Evolutionary conservation across 176 grass and related monocot genomes (phyloP), one percentile per base, ranked within the genome.

Genomic region (Melocanna baccifera): DNA sequence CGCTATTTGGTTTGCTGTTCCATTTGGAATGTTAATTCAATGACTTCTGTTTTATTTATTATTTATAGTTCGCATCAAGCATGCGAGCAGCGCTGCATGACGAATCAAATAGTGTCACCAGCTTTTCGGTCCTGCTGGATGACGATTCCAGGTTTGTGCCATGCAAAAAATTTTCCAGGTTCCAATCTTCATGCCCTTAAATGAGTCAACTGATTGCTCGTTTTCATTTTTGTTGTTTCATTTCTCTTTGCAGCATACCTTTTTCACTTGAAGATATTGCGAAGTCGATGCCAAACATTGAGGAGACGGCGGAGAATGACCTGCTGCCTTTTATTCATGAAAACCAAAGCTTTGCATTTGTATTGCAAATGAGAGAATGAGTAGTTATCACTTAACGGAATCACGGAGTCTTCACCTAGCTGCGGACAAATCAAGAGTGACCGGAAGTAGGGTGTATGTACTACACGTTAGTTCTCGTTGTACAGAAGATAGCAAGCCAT

Each of bases 91-190:
- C 76, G 84, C 22, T 94, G 89, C 85, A 75, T 22, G 89, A 94
- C 73, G 92, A 94, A 79, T 91, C 92, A 62, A 94, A 87, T 64
- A 94, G 65, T 75, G 84, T 74, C 67, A 42, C 84, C 41, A 75
- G 74, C 41, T 90, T 90, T 84, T 90, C 80, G 3, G 80, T 90
- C 50, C 47, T 97, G 39, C 78, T 97, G 86, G 88, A 85, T 48
- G 95, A 94, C 80, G 95, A 90, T 89, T 97, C 87, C 74, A 97
- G 95, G 95, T 97, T 30, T 69, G 72, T 63, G 59, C 34, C 57
- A 72, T 45, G 82, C 69, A 41, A 59, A 51, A 18, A 68, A 51
- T 15, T 52, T 36, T 15, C 11, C 19, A 68, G 6, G n/a, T 62
- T 71, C 46, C 57, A 55, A 23, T 81, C 23, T 39, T 50, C n/a